A percentile compares a stretch with the other conserved stretches of the same genome.
These are phyloP conservation scores for Ustilago crameri DNA, from an alignment of 1,284 basidiomycete genomes.

Conservation along the genomic window DNA sequence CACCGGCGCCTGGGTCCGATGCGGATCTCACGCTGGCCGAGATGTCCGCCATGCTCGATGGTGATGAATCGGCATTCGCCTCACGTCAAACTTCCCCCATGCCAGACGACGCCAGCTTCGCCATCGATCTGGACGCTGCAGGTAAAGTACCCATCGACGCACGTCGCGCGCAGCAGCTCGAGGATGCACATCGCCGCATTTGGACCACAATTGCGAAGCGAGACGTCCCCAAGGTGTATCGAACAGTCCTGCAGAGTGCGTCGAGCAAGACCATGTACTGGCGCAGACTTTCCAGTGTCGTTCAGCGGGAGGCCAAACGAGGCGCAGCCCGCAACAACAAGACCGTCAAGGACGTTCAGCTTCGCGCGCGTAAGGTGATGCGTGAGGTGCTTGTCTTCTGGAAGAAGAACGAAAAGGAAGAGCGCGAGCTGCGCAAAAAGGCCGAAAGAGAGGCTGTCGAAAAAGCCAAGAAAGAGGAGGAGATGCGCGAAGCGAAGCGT, in stretches of 20 bases:
- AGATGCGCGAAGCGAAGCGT: constrained; percentile 91
- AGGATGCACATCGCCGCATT: constrained; percentile 65
- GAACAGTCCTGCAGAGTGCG: constrained; percentile 61
- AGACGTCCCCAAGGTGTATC: constrained; percentile 67
- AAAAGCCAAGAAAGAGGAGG: constrained; percentile 86
- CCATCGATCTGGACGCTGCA: constrained; percentile 39
- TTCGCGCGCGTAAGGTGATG: constrained; percentile 87
- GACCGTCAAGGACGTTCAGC: constrained; percentile 85
- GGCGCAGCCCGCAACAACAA: constrained; percentile 83
- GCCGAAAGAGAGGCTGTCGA: constrained; percentile 78
- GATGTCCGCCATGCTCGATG: constrained; percentile 30
- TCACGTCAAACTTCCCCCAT: constrained; percentile 43
- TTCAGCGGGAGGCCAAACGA: constrained; percentile 82
- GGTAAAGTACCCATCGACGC: constrained; percentile 59
- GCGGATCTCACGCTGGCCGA: constrained; percentile 37
- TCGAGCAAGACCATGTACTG: constrained; percentile 72
- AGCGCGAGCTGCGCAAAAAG: constrained; percentile 85
- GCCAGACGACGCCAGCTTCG: constrained; percentile 34
- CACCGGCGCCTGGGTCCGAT: constrained; percentile 41
- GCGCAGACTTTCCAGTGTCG: constrained; percentile 81
- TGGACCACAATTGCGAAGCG: constrained; percentile 67
- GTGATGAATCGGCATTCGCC: constrained; percentile 36
- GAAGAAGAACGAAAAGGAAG: constrained; percentile 97
- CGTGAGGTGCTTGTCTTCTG: constrained; percentile 88
- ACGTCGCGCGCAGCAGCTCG: constrained; percentile 57